phyloP scores from a whole-genome alignment of 1,284 basidiomycete genomes.

The Tylopilus sp. region DNA sequence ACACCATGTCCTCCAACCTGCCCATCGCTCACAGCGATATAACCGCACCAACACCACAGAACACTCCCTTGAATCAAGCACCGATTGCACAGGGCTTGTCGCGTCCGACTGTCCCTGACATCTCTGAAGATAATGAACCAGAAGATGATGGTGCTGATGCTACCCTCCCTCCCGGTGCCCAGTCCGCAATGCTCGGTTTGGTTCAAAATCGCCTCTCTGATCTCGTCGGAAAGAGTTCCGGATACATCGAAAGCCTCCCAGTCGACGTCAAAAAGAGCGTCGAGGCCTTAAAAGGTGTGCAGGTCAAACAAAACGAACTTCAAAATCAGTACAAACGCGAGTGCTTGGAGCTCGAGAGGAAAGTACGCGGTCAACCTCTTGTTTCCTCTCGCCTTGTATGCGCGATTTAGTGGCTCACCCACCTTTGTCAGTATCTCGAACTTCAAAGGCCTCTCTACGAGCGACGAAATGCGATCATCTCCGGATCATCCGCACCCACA shows the following conservation, averaged over 20 bases:
- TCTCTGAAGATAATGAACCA: slow-evolving; percentile 62
- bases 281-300: slow-evolving; percentile 92
- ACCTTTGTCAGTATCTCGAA: slow-evolving; percentile 68
- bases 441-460: slow-evolving; percentile 87
- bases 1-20: slow-evolving; percentile 48
- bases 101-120: slow-evolving; percentile 65
- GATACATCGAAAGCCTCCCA: slow-evolving; percentile 86
- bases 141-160: slow-evolving; percentile 45
- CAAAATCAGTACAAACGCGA: slow-evolving; percentile 97
- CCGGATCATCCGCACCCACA: slow-evolving; percentile 74
- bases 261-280: slow-evolving; percentile 79
- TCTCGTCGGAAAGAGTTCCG: slow-evolving; percentile 77
- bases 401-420: slow-evolving; percentile 12
- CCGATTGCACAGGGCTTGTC: slow-evolving; percentile 66
- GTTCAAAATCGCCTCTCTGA: slow-evolving; percentile 63
- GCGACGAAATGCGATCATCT: slow-evolving; percentile 81
- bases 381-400: slow-evolving; percentile 1
- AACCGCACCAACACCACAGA: slow-evolving; percentile 76
- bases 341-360: slow-evolving; percentile 95
- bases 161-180: slow-evolving; percentile 29
- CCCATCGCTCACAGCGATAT: slow-evolving; percentile 45
- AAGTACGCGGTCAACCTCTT: slow-evolving; percentile 48
- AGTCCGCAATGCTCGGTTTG: slow-evolving; percentile 55
- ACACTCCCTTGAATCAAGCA: slow-evolving; percentile 71
- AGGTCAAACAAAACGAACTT: slow-evolving; percentile 89